Evolutionary conservation across 2,329 filamentous ascomycete species (phyloP).

Genomic region (Botrytis elliptica): DNA sequence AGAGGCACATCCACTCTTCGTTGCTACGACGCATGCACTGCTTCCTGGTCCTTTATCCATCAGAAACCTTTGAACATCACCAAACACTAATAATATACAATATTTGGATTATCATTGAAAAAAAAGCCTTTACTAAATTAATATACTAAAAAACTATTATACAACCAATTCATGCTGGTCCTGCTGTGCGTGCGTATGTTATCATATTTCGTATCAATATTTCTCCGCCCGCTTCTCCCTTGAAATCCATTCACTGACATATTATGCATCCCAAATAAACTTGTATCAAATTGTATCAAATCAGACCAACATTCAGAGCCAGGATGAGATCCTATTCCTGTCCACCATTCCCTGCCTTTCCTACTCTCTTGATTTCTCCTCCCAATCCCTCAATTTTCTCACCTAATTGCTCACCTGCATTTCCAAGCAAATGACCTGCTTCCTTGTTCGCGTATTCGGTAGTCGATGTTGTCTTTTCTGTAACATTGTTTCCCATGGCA

Average conservation of each 20-base stretch:
- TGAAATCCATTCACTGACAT: background rate
- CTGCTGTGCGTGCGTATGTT: background rate
- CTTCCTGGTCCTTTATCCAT: too few relatives aligned
- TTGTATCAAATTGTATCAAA: background rate
- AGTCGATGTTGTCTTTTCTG: conserved; percentile 23
- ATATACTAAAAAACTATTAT: background rate
- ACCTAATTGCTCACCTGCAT: conserved; percentile 35
- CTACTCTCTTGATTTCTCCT: conserved; percentile 26
- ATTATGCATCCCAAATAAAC: background rate
- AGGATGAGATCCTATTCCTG: background rate
- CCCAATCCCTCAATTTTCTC: conserved; percentile 30
- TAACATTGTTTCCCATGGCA: conserved; percentile 23
- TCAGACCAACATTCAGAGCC: background rate
- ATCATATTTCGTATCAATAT: background rate
- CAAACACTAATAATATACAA: too few relatives aligned
- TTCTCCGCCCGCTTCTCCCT: background rate
- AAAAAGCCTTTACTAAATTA: background rate
- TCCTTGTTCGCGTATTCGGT: conserved; percentile 30
- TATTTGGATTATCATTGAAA: background rate
- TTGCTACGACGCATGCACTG: background rate
- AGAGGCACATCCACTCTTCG: too few relatives aligned
- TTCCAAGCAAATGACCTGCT: conserved; percentile 35
- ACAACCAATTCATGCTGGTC: background rate
- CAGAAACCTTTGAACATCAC: too few relatives aligned
- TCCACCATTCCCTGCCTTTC: background rate